These are phyloP conservation scores for Chlorokybus atmophyticus DNA, from an alignment of 139 green algal species.

Conservation along the genomic window DNA sequence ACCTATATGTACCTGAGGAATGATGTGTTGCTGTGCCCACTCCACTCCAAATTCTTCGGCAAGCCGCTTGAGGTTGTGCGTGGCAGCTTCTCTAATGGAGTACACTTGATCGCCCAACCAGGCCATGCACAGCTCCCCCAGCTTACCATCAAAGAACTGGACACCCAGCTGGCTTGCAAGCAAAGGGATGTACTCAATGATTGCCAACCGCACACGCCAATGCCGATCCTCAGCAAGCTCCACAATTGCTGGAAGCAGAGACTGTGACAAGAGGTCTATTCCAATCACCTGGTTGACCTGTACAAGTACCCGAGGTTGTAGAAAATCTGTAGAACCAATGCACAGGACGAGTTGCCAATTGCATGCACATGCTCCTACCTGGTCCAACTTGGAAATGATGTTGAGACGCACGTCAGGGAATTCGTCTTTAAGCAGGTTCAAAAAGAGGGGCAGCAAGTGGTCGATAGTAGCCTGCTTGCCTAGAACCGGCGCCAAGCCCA, in stretches of 20 bases:
- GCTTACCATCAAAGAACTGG: conserved; percentile 57
- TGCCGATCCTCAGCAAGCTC: conserved; percentile 94
- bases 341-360: conserved; percentile 80
- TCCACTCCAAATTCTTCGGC: conserved; percentile 83
- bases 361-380: conserved; percentile 77
- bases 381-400: conserved; percentile 95
- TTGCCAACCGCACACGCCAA: conserved; percentile 93
- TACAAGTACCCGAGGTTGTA: no score
- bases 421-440: conserved; percentile 84
- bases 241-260: conserved; percentile 87
- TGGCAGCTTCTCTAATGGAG: conserved; percentile 81
- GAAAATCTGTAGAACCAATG: conserved; percentile 89
- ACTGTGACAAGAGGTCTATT: conserved; percentile 82
- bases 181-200: conserved; percentile 96
- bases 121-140: conserved; percentile 84
- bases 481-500: conserved; percentile 85
- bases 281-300: conserved; percentile 61
- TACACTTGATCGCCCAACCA: conserved; percentile 84
- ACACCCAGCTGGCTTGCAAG: conserved; percentile 77
- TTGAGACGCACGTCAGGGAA: conserved; percentile 92
- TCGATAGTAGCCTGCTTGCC: conserved; percentile 72
- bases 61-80: conserved; percentile 70
- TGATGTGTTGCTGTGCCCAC: conserved; percentile 79
- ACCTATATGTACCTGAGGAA: conserved; percentile 55
- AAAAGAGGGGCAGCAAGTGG: conserved; percentile 85